Percentiles rank a stretch among this genome's conserved stretches.
These are phyloP conservation scores for Dujonia santamariae DNA, from an alignment of 1,139 yeast species.

Conservation along the genomic window DNA sequence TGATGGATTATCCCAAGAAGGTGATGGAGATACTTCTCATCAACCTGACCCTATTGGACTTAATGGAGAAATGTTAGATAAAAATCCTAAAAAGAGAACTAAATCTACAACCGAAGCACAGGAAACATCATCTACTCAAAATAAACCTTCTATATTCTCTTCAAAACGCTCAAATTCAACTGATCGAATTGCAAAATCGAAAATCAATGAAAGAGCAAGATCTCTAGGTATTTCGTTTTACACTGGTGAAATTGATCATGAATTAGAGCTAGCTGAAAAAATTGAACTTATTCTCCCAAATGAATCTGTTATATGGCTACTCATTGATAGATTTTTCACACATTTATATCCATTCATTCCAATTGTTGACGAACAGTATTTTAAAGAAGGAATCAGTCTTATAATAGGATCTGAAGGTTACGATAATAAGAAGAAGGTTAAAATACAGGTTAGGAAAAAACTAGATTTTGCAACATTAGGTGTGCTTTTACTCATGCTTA, in stretches of 20 bases:
- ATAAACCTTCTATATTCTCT: no score
- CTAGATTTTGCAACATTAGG: constrained; percentile 35
- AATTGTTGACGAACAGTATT: constrained; percentile 39
- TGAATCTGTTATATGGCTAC: constrained; percentile 42
- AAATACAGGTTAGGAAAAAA: constrained; percentile 22
- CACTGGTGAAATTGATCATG: constrained; percentile 31
- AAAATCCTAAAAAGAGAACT: no score
- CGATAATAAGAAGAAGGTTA: constrained; percentile 15
- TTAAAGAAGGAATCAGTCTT: constrained; percentile 16
- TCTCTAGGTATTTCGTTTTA: constrained; percentile 28
- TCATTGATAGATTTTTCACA: constrained; percentile 42
- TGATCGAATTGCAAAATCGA: constrained; percentile 10
- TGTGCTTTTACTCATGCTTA: constrained; percentile 22
- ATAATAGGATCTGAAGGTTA: constrained; percentile 23
- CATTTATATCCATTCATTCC: constrained; percentile 47
- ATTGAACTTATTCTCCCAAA: constrained; percentile 43
- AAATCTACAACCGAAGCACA: no score
- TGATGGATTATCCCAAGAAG: no score
- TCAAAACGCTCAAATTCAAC: no score
- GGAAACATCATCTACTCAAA: no score
- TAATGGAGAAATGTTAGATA: no score
- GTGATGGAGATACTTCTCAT: background rate
- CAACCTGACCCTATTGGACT: no score
- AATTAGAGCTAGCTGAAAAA: constrained; percentile 25
- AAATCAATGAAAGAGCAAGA: constrained; percentile 22